Conservation (phyloP, 108 stramenopile genomes). For the Pseudonitzschia pungens region DNA sequence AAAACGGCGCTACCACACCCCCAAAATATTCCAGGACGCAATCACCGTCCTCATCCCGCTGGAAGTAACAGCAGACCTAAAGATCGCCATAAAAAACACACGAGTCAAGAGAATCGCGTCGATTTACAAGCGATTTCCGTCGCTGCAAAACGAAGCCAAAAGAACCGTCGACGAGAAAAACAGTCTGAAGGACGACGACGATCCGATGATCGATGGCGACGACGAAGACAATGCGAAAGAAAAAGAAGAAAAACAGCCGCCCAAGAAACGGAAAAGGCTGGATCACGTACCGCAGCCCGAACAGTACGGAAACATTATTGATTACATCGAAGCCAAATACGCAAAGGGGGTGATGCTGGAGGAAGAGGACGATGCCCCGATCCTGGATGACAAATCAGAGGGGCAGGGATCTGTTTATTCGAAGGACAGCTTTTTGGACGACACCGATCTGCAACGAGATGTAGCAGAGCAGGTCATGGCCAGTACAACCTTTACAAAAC, state of each 20-base stretch:
- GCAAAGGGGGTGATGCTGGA: conserved; percentile 77
- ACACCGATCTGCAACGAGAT: conserved; percentile 65
- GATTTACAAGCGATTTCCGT: conserved; percentile 47
- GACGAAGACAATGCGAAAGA: conserved; percentile 25
- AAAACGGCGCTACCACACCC: conserved; percentile 18
- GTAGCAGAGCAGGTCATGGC: conserved; percentile 82
- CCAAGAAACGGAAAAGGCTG: conserved; percentile 33
- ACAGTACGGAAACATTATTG: conserved; percentile 67
- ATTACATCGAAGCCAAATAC: conserved; percentile 90
- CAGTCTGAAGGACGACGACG: conserved; percentile 14
- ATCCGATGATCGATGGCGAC: conserved; percentile 18
- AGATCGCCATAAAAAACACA: conserved; percentile 67
- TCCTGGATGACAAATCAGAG: conserved; percentile 47
- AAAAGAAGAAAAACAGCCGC: conserved; percentile 3
- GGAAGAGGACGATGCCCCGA: conserved; percentile 46
- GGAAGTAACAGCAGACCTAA: conserved; percentile 73
- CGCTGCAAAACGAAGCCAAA: conserved; percentile 27
- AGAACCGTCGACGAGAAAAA: neutral
- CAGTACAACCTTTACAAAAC: conserved; percentile 64
- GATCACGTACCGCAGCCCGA: conserved; percentile 40
- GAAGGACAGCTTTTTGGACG: conserved; percentile 74
- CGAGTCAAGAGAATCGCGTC: conserved; percentile 53
- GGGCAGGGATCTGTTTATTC: conserved; percentile 71
- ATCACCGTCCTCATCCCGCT: conserved; percentile 72
- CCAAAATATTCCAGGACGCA: conserved; percentile 60